Evolutionary conservation across 2,329 filamentous ascomycete genomes (phyloP).

Genomic region (Cryoendolithus antarcticus): DNA sequence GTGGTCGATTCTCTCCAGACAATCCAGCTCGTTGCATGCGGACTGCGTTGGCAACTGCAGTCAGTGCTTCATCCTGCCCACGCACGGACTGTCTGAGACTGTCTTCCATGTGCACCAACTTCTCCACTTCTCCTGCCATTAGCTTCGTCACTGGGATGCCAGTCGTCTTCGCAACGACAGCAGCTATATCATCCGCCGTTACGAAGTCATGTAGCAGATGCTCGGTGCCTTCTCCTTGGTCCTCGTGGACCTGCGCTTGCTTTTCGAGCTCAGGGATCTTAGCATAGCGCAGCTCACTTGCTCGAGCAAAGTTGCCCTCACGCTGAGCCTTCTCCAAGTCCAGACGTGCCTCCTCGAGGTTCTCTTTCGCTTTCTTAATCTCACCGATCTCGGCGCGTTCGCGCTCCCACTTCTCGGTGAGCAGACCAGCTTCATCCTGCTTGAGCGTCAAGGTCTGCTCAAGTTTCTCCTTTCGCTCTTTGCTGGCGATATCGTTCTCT

Average conservation of each 20-base stretch:
- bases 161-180: conserved; percentile 79
- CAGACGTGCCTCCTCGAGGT: conserved; percentile 73
- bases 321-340: conserved; percentile 82
- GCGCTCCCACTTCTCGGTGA: conserved; percentile 81
- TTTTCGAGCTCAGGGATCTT: conserved; percentile 70
- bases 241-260: conserved; percentile 57
- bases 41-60: conserved; percentile 83
- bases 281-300: conserved; percentile 83
- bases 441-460: conserved; percentile 63
- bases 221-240: conserved; percentile 36
- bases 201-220: conserved; percentile 83
- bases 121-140: conserved; percentile 86
- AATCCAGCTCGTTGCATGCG: conserved; percentile 86
- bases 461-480: conserved; percentile 75
- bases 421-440: conserved; percentile 59
- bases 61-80: conserved; percentile 87
- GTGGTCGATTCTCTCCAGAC: conserved; percentile 78
- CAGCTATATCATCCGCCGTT: conserved; percentile 87
- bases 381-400: conserved; percentile 75
- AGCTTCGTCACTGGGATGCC: conserved; percentile 89
- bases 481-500: conserved; percentile 80
- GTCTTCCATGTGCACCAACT: conserved; percentile 92
- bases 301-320: conserved; percentile 75
- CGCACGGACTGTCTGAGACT: conserved; percentile 70
- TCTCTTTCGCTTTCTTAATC: conserved; percentile 75